These are phyloP conservation scores for Pleurotus tuoliensis DNA, from an alignment of 768 basidiomycete species.

Conservation along the genomic window DNA sequence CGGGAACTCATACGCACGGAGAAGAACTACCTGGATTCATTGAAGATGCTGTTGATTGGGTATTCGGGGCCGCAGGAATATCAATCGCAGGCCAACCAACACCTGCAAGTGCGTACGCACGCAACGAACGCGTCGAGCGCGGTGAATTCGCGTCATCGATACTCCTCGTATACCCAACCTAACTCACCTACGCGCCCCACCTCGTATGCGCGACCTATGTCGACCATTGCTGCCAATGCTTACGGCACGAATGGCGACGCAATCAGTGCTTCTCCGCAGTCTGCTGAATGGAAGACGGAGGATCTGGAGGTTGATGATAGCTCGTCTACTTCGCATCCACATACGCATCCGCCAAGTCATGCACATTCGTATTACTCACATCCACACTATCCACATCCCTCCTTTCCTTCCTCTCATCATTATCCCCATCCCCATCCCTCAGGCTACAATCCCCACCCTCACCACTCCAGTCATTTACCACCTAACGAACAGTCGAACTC, in stretches of 20 bases:
- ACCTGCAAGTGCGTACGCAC: not conserved
- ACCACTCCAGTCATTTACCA: not conserved
- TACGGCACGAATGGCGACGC: no score
- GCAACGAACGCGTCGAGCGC: no score
- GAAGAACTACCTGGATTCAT: conserved; percentile 12
- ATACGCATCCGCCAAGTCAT: not conserved
- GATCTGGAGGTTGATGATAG: not conserved
- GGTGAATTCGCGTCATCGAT: no score
- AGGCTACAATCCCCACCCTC: not conserved
- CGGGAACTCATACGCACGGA: conserved; percentile 24
- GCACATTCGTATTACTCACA: not conserved
- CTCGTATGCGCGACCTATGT: not conserved
- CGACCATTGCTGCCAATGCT: not conserved
- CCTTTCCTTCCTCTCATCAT: not conserved
- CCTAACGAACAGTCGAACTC: not conserved
- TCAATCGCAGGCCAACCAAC: not conserved
- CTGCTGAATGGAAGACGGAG: conserved; percentile 9
- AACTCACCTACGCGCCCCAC: not conserved
- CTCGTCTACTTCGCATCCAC: not conserved
- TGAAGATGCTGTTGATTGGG: conserved; percentile 10
- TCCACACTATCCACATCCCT: not conserved
- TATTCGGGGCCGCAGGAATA: no score
- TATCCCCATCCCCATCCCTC: not conserved
- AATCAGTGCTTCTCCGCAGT: no score
- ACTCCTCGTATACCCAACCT: not conserved